Conservation (phyloP, 192 early-diverging fungal species). For the Fimicolochytrium jonesii region DNA sequence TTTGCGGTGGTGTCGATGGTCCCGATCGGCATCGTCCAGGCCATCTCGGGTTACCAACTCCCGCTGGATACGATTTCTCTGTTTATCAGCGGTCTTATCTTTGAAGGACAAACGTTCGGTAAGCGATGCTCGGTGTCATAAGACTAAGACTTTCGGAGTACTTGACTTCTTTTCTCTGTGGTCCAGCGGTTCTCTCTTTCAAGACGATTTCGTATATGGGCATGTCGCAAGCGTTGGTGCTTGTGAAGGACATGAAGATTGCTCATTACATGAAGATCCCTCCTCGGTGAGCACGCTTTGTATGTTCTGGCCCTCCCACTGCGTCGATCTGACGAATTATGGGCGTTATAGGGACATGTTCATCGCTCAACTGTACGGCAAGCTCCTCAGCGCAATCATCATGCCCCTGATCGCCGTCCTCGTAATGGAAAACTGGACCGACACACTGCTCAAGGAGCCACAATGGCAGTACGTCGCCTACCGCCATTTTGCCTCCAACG, state of each 20-base stretch:
- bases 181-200: conserved; percentile 79
- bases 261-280: conserved; percentile 75
- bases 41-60: conserved; percentile 70
- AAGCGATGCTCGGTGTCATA: background rate
- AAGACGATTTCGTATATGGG: conserved; percentile 81
- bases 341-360: conserved; percentile 7
- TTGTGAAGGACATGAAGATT: conserved; percentile 72
- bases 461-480: conserved; percentile 29
- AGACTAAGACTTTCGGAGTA: no score
- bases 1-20: conserved; percentile 21
- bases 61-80: conserved; percentile 32
- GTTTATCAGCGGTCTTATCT: conserved; percentile 10
- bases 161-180: conserved; percentile 51
- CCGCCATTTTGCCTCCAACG: conserved; percentile 60
- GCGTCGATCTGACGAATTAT: conserved; percentile 19
- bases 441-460: conserved; percentile 4
- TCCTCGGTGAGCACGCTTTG: background rate
- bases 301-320: no score
- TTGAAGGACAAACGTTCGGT: conserved; percentile 9
- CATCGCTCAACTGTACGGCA: conserved; percentile 51
- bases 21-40: conserved; percentile 75
- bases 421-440: conserved; percentile 26
- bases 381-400: conserved; percentile 53
- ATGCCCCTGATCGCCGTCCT: conserved; percentile 30
- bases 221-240: conserved; percentile 71